Conservation (phyloP, 805 yeast species). For the Starmerella scarabaei region DNA sequence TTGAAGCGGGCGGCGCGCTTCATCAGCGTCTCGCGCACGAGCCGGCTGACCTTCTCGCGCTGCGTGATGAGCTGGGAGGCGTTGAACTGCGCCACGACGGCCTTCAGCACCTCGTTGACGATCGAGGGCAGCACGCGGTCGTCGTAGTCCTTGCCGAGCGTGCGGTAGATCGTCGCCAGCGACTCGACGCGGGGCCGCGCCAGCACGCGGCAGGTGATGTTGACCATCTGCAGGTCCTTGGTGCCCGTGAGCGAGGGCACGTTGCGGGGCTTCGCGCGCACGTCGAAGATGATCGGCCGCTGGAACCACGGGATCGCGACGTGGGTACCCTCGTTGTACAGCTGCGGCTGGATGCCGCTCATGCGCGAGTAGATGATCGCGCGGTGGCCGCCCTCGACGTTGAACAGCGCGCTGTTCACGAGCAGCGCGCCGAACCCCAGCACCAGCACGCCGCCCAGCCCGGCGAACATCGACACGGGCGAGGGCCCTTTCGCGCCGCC, state of each 20-base stretch:
- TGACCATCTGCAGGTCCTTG: conserved; percentile 97
- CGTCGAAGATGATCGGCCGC: conserved; percentile 83
- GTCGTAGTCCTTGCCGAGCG: conserved; percentile 88
- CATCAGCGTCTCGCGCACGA: conserved; percentile 80
- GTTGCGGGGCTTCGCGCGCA: conserved; percentile 92
- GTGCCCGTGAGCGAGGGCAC: conserved; percentile 95
- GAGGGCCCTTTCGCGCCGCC: conserved; percentile 28
- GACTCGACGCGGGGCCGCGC: conserved; percentile 72
- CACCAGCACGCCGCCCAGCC: conserved; percentile 46
- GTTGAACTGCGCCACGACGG: conserved; percentile 96
- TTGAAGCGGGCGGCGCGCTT: conserved; percentile 87
- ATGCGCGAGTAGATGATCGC: conserved; percentile 87
- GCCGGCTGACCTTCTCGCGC: conserved; percentile 86
- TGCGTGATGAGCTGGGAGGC: conserved; percentile 98
- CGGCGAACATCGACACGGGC: conserved; percentile 47
- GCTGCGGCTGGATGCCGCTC: conserved; percentile 68
- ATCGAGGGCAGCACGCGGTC: conserved; percentile 96
- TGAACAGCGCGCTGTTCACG: conserved; percentile 47
- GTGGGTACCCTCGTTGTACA: conserved; percentile 91
- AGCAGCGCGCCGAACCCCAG: conserved; percentile 46
- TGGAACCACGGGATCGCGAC: conserved; percentile 89
- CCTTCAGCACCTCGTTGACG: conserved; percentile 90
- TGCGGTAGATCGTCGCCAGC: conserved; percentile 76
- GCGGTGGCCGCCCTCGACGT: conserved; percentile 98
- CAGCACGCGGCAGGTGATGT: conserved; percentile 94